phyloP scores from a whole-genome alignment of 2,329 filamentous ascomycete species.

The Aspergillus proliferans region DNA sequence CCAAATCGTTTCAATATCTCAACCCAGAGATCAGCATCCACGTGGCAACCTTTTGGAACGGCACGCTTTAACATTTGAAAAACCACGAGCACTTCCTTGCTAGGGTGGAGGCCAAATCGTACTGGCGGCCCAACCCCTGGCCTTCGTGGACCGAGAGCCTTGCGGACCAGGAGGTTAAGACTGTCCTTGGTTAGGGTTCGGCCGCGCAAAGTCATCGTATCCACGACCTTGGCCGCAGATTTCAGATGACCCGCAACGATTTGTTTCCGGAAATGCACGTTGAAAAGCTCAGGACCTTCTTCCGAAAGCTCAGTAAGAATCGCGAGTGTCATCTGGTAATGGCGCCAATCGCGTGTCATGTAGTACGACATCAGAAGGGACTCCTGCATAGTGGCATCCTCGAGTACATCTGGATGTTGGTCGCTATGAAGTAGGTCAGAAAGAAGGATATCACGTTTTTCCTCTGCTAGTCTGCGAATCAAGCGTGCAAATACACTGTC shows the following conservation, averaged over 20 bases:
- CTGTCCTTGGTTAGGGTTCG: conserved; percentile 40
- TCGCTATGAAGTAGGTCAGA: conserved; percentile 52
- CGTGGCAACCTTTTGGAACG: conserved; percentile 38
- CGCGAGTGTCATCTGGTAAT: conserved; percentile 51
- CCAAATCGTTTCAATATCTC: conserved; percentile 56
- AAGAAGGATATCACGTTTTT: conserved; percentile 49
- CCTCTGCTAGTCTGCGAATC: conserved; percentile 57
- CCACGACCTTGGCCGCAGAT: conserved; percentile 29
- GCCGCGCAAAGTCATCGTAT: conserved; percentile 46
- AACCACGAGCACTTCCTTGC: conserved; percentile 39
- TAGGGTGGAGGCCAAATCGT: conserved; percentile 22
- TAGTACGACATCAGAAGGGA: conserved; percentile 49
- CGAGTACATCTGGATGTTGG: conserved; percentile 59
- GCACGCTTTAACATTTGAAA: conserved; percentile 44
- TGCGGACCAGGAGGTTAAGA: conserved; percentile 37
- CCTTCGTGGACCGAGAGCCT: conserved; percentile 26
- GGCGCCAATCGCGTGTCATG: conserved; percentile 43
- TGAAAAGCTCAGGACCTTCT: conserved; percentile 25
- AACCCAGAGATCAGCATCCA: conserved; percentile 46
- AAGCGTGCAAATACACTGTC: conserved; percentile 60
- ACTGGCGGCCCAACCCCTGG: conserved; percentile 17
- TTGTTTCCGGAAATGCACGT: conserved; percentile 37
- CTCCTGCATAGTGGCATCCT: conserved; percentile 51
- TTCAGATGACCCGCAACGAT: conserved; percentile 27
- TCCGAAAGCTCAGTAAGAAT: conserved; percentile 41